Base-by-base conservation (phyloP, 2,329 filamentous ascomycete genomes). In the Penicillium sp. region DNA sequence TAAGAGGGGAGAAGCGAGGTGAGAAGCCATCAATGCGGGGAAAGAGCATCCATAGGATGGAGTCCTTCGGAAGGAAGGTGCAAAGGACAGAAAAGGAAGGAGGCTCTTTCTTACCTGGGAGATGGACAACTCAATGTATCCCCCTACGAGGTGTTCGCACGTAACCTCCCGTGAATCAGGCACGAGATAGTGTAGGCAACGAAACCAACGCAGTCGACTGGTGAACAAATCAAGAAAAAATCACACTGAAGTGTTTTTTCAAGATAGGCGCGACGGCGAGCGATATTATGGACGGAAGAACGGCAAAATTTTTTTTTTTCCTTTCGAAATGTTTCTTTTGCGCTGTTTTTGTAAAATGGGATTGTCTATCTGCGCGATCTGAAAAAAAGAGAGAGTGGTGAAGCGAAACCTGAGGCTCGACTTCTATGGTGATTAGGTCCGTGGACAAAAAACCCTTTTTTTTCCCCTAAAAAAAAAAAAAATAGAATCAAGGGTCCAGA, bases 101-200 rank as follows among this genome's bases (percentile, higher is more conserved):
- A 56, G 44, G 58, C 60, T 59, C 78, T 75, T 81, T 59, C 78
- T 75, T 81, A 81, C 79, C 82, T 78, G 85, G 89, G 91, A 96
- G 92, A 96, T 89, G 81, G 91, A 96, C 92, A 96, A 96, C 76
- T 88, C 78, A 96, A 96, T 96, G 92, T 92, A 89, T 96, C 92
- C 89, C 64, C 91, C 90, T 68, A 71, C 65, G 67, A 59, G 55
- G 55, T 57, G 32, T 56, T 57, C 57, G 62, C 58, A 52, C 49
- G 22, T 32, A 54, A 56, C 53, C 44, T 51, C 31, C 38, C 39
- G 39, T 46, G 37, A 63, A 60, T 56, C 32, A 55, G 24, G 34
- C 39, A 53, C 38, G 37, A 38, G 50, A 54, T 56, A 58, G 50
- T 50, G 9, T 50, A 54, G 18, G 48, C 34, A 46, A 44, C 48